Percentiles rank a stretch among this genome's conserved stretches.
phyloP scores from a whole-genome alignment of 2,329 filamentous ascomycete genomes.

The Diaporthe citrichinensis region DNA sequence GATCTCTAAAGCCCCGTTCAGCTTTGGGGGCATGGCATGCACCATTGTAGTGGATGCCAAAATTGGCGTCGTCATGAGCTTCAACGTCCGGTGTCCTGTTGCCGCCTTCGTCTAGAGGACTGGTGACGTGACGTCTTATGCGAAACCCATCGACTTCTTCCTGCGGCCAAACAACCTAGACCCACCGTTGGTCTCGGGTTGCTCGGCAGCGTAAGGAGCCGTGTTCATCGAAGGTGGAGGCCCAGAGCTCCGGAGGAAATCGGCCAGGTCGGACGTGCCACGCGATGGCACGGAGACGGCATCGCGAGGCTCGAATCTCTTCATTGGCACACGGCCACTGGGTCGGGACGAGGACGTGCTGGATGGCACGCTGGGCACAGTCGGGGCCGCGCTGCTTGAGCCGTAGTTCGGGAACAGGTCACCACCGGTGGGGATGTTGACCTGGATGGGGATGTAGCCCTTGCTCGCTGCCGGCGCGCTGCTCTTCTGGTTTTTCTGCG shows the following conservation, averaged over 20 bases:
- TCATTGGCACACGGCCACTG: constrained; percentile 64
- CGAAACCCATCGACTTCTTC: constrained; percentile 40
- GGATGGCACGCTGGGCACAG: constrained; percentile 41
- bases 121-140: background rate
- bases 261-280: constrained; percentile 78
- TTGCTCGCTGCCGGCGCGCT: constrained; percentile 43
- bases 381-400: constrained; percentile 46
- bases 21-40: background rate
- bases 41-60: background rate
- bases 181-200: constrained; percentile 20
- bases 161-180: constrained; percentile 40
- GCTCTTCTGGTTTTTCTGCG: constrained; percentile 56
- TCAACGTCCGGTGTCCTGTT: background rate
- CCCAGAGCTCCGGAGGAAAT: constrained; percentile 78
- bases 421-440: constrained; percentile 61
- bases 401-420: constrained; percentile 56
- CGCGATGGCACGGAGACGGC: constrained; percentile 56
- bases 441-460: constrained; percentile 68
- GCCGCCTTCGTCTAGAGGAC: background rate
- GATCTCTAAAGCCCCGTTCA: background rate
- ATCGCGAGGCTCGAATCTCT: constrained; percentile 71
- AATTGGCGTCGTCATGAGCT: background rate
- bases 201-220: constrained; percentile 9
- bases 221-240: constrained; percentile 63
- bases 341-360: constrained; percentile 35